phyloP scores from a whole-genome alignment of 495 filamentous ascomycete genomes.

The Lineolata rhizophorae region DNA sequence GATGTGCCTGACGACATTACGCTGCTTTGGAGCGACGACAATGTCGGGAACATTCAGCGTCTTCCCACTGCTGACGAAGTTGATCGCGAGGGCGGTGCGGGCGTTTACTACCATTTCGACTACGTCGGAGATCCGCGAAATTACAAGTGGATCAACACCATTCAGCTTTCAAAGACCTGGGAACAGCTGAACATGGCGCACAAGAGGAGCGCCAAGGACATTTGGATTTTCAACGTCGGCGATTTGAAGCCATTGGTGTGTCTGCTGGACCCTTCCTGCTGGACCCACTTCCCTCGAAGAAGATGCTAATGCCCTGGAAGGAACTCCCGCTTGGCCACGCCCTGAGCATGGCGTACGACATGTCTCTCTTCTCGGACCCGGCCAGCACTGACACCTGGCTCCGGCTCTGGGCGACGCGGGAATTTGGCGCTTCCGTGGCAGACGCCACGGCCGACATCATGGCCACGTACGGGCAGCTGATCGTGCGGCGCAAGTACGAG shows the following conservation, averaged over 20 bases:
- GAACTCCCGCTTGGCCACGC: conserved; percentile 48
- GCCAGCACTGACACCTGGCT: conserved; percentile 33
- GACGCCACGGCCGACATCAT: conserved; percentile 30
- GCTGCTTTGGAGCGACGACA: conserved; percentile 55
- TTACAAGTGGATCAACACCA: conserved; percentile 55
- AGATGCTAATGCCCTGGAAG: too few species aligned
- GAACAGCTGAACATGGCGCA: conserved; percentile 45
- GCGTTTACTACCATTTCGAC: conserved; percentile 64
- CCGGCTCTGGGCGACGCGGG: conserved; percentile 31
- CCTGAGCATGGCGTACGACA: conserved; percentile 44
- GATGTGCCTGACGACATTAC: conserved; percentile 51
- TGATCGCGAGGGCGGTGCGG: conserved; percentile 35
- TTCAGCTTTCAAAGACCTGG: conserved; percentile 39
- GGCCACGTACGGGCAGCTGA: conserved; percentile 37
- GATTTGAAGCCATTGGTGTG: conserved; percentile 51
- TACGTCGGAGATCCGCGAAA: conserved; percentile 41
- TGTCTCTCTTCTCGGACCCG: conserved; percentile 26
- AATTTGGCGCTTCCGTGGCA: conserved; percentile 31
- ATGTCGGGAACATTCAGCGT: conserved; percentile 48
- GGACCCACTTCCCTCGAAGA: too few species aligned
- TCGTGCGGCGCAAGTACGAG: conserved; percentile 45
- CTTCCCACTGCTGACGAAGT: conserved; percentile 41
- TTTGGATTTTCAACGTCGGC: conserved; percentile 62
- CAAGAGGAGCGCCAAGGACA: conserved; percentile 35
- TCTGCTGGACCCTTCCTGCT: too few species aligned